Percentiles rank a stretch among this genome's conserved stretches.
These are phyloP conservation scores for Allium sativum DNA, from an alignment of 106 monocot species.

Conservation along the genomic window DNA sequence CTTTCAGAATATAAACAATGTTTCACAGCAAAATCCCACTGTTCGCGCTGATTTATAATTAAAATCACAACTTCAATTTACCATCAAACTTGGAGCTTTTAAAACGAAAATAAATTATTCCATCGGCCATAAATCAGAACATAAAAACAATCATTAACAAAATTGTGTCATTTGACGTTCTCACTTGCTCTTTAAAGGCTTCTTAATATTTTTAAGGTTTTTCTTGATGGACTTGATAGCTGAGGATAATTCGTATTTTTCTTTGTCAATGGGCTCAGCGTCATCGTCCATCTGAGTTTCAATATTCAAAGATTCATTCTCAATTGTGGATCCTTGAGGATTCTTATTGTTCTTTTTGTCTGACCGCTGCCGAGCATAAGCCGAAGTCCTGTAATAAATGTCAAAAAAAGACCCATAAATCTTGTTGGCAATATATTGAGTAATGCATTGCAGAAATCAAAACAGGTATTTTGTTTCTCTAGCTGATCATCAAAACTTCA, in stretches of 20 bases:
- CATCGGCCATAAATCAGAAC: too few species aligned
- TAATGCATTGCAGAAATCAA: not conserved
- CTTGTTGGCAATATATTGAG: not conserved
- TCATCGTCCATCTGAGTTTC: not conserved
- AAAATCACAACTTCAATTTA: too few species aligned
- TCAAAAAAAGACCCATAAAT: not conserved
- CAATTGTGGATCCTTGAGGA: slow-evolving; percentile 4
- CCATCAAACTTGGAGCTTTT: too few species aligned
- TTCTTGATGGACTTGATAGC: slow-evolving; percentile 30
- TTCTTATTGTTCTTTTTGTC: slow-evolving; percentile 16
- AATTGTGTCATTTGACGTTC: too few species aligned
- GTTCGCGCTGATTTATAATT: too few species aligned
- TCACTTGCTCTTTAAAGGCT: slow-evolving; percentile 1
- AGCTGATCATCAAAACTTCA: not conserved
- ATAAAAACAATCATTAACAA: too few species aligned
- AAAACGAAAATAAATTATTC: too few species aligned
- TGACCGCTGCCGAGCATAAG: slow-evolving; percentile 28
- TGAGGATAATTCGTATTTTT: slow-evolving; percentile 20
- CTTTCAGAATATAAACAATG: too few species aligned
- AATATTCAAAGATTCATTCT: not conserved
- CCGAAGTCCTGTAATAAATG: slow-evolving; percentile 45
- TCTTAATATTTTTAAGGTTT: slow-evolving; percentile 20
- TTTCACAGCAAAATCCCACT: too few species aligned
- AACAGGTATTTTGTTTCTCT: too few species aligned
- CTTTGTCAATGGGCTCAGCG: slow-evolving; percentile 13